Evolutionary conservation across 2,329 filamentous ascomycete genomes (phyloP), one percentile per base, ranked within the genome.

Genomic region (Pezicula neosporulosa): DNA sequence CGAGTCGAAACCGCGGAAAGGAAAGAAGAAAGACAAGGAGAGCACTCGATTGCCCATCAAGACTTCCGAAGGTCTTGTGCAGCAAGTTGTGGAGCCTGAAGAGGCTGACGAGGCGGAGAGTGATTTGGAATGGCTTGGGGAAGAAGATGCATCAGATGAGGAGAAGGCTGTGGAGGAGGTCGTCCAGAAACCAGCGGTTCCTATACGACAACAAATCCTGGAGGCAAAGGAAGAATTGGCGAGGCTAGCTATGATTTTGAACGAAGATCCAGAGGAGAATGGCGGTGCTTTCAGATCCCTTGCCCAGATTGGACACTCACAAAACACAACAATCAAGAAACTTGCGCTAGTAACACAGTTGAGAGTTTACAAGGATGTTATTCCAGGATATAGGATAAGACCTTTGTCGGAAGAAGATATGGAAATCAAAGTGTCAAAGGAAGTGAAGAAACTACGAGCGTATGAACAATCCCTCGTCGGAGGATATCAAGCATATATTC

Each of bases 331-430:
- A 2, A 85, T 99, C 48, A 86, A 89, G 72, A 96, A 96, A 70
- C 78, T 99, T 54, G 86, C 89, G 6, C 74, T 99, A 57, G 89
- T 86, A 44, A 90, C 94, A 19, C 92, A 97, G 70, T 80, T 94
- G 67, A 82, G 92, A 0, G 84, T 97, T 12, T 99, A 93, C 77
- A 96, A 93, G 68, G 94, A 97, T 70, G 82, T 97, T 44, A 97
- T 99, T 53, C 94, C 94, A 0, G 94, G 94, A 19, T 99, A 99
- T 68, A 82, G 94, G 54, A 97, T 99, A 74, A 86, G 94, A 16
- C 88, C 90, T 1, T 74, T 90, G 4, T 77, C 80, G 1, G 90
- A 95, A 54, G 87, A 90, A 30, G 83, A 86, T 42, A 78, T 86
- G 64, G 80, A 81, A 52, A 86, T 86, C 57, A 95, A 95, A 68